phyloP scores from a whole-genome alignment of 2,329 filamentous ascomycete genomes.

The Alternaria burnsii region DNA sequence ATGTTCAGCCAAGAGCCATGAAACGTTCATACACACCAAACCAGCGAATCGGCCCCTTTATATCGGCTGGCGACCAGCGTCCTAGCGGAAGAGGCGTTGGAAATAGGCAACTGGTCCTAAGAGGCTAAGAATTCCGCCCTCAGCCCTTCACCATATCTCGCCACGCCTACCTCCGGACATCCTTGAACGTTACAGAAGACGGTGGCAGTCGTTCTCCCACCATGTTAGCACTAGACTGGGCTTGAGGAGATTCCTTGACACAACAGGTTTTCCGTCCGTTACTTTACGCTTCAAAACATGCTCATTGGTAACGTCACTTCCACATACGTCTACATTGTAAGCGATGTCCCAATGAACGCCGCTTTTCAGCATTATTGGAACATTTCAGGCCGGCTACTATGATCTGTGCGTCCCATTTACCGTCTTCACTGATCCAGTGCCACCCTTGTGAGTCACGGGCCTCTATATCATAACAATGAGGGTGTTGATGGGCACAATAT shows the following conservation, averaged over 20 bases:
- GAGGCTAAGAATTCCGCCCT: conserved; percentile 5
- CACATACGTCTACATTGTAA: conserved; percentile 8
- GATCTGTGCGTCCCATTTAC: conserved; percentile 29
- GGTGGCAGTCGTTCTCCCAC: conserved; percentile 27
- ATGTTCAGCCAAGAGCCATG: conserved; percentile 27
- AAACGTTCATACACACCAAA: conserved; percentile 16
- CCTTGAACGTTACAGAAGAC: conserved; percentile 32
- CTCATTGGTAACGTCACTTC: conserved; percentile 32
- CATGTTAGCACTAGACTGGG: conserved; percentile 18
- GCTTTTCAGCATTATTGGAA: background rate
- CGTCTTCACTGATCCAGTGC: conserved; percentile 24
- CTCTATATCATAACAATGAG: conserved; percentile 23
- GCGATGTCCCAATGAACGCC: conserved; percentile 3
- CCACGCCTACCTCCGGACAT: conserved; percentile 18
- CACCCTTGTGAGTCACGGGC: conserved; percentile 44
- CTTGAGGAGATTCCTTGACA: conserved; percentile 8
- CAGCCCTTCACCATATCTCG: conserved; percentile 13
- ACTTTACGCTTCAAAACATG: conserved; percentile 12
- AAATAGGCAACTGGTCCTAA: conserved; percentile 42
- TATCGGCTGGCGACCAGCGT: conserved; percentile 13
- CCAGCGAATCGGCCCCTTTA: conserved; percentile 31
- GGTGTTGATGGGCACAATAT: conserved; percentile 10
- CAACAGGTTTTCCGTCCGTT: conserved; percentile 16
- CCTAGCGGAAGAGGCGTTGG: conserved; percentile 32
- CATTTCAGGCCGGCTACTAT: conserved; percentile 19